Base-by-base conservation (phyloP, 73 alveolate genomes). In the Effrenium voratum region DNA sequence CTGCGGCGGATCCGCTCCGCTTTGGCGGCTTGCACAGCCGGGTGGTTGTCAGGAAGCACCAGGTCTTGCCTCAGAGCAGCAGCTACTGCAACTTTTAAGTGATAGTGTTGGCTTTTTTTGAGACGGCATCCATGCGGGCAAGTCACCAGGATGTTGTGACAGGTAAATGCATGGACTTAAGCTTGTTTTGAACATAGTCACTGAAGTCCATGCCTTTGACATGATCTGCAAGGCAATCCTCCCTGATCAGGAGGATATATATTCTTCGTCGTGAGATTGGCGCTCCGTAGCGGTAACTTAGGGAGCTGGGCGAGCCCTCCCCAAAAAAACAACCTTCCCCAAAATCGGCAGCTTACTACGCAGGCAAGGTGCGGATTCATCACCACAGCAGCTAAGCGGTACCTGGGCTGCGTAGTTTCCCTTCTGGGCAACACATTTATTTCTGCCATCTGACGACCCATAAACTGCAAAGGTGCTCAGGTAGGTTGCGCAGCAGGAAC, bases 1-100 rank as follows among this genome's bases (percentile, higher is more conserved):
- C 91, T 3, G 2, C 44, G 68, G 44, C 30, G 40, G 16, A 4
- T 19, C 32, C 91, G 91, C 30, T 79, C 46, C 34, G 1, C 47
- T 68, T 45, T 79, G 91, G 43, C 91, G 70, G 43, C 46, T 52
- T 79, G 16, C 46, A 79, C 91, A 79, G 32, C 44, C 2, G 68
- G 63, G 70, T 79, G 70, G 60, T 28, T 6, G 5, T 16, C 47
- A 24, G 91, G 91, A 4, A 79, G 70, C 26, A 79, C 46, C 1
- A 79, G 44, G 30, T 79, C 70, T 28, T 22, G 22, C 91, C 91
- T 79, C 45, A 44, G 32, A 8, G 2, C 44, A 44, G 38, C 63
- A 44, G 6, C 68, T 2, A 30, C 34, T 2, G 2, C 68, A 2
- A 5, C 28, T 79, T 26, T 1, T 1, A 12, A 32, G 13, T 40